Conservation (phyloP, 768 basidiomycete species). For the Hericium rajendrae region DNA sequence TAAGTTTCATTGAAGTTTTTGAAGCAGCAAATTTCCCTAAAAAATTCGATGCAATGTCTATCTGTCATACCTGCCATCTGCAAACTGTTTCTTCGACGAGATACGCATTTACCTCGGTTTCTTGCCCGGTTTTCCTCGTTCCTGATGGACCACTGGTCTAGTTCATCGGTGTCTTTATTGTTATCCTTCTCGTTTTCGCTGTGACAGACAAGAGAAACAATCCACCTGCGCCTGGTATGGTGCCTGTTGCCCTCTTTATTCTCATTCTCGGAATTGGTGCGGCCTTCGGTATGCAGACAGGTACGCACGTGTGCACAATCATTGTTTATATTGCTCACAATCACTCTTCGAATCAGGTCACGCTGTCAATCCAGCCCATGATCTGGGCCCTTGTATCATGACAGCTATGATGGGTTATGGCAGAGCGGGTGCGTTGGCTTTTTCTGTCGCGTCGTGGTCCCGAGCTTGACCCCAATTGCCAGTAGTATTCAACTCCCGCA, state of each 20-base stretch:
- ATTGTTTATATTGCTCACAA: background rate
- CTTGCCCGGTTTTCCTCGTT: background rate
- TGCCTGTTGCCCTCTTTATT: constrained; percentile 31
- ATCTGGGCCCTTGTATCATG: constrained; percentile 58
- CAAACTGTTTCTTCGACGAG: constrained; percentile 41
- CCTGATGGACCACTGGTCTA: background rate
- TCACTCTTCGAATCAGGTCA: constrained; percentile 26
- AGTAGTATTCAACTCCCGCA: constrained; percentile 30
- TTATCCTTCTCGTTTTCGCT: constrained; percentile 45
- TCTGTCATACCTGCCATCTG: constrained; percentile 14
- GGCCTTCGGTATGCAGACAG: constrained; percentile 52
- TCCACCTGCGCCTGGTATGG: constrained; percentile 38
- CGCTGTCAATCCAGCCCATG: constrained; percentile 64
- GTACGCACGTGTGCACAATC: constrained; percentile 1
- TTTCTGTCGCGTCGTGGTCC: constrained; percentile 35
- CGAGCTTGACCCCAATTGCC: background rate
- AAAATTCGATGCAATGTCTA: background rate
- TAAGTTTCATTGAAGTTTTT: constrained; percentile 14
- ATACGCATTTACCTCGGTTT: constrained; percentile 13
- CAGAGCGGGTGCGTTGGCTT: background rate
- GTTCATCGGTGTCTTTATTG: constrained; percentile 46
- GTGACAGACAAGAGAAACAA: constrained; percentile 43
- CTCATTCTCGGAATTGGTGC: constrained; percentile 47
- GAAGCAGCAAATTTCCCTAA: background rate
- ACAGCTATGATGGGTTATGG: constrained; percentile 27